Percentiles rank a stretch among this genome's conserved stretches.
Conservation (phyloP, 106 monocot genomes). For the Allium sativum region DNA sequence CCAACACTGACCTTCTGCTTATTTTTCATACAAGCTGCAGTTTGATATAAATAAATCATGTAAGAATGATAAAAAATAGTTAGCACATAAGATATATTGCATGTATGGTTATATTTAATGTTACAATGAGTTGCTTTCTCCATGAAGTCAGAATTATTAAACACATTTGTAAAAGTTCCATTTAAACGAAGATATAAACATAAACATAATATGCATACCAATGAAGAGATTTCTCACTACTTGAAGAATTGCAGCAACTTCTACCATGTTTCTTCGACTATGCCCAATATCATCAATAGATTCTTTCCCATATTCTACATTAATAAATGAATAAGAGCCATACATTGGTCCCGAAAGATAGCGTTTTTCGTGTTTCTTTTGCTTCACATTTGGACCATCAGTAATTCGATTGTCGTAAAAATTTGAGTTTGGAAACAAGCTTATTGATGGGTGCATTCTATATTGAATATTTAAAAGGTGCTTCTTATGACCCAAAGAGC, state of each 20-base stretch:
- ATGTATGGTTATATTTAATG: neutral
- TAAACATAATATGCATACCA: constrained; percentile 15
- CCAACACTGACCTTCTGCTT: constrained; percentile 27
- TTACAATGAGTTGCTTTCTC: too few species aligned
- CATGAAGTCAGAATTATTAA: neutral
- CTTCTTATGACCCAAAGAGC: constrained; percentile 43
- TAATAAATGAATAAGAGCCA: constrained; percentile 28
- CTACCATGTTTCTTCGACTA: constrained; percentile 45
- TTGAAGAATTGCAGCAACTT: constrained; percentile 37
- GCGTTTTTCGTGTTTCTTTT: neutral
- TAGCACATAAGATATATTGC: neutral
- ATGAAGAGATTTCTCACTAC: constrained; percentile 23
- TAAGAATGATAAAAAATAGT: neutral
- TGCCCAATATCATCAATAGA: constrained; percentile 16
- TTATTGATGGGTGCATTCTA: constrained; percentile 78
- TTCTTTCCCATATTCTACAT: constrained; percentile 24
- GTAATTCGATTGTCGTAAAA: constrained; percentile 33
- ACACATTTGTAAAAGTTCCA: neutral
- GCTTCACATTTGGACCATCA: constrained; percentile 25
- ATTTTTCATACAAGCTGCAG: constrained; percentile 1
- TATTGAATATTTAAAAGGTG: constrained; percentile 59
- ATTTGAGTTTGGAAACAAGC: constrained; percentile 44
- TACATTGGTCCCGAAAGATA: constrained; percentile 20
- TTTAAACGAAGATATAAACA: neutral
- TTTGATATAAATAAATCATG: neutral